Conservation (phyloP, 768 basidiomycete genomes). For the Fistulinella prunicolor region DNA sequence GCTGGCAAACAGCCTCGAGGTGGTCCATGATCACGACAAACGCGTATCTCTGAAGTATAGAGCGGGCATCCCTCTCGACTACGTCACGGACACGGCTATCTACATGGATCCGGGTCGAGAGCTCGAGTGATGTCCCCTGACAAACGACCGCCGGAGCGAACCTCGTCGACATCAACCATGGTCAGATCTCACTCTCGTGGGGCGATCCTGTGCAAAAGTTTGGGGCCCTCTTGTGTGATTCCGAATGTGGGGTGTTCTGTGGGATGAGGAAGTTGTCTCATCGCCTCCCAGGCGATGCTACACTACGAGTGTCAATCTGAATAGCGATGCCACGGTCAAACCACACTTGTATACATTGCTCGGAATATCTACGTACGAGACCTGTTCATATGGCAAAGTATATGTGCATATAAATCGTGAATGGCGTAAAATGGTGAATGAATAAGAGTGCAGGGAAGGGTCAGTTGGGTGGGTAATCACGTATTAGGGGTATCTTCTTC, state of each 20-base stretch:
- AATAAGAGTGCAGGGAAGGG: conserved; percentile 13
- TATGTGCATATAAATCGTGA: conserved; percentile 31
- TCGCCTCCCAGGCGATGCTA: too few species aligned
- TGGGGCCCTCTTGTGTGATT: conserved; percentile 7
- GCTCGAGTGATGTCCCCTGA: conserved; percentile 6
- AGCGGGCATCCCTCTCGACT: conserved; percentile 20
- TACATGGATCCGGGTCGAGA: conserved; percentile 10
- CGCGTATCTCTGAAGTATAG: conserved; percentile 22
- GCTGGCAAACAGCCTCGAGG: conserved; percentile 32
- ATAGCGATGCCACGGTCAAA: conserved; percentile 13
- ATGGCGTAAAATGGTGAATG: conserved; percentile 22
- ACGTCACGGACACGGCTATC: conserved; percentile 28
- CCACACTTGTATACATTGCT: conserved; percentile 13
- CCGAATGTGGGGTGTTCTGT: conserved; percentile 30
- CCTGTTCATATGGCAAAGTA: conserved; percentile 13
- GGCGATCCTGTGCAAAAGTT: too few species aligned
- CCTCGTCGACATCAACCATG: conserved; percentile 10
- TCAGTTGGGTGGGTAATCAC: conserved; percentile 28
- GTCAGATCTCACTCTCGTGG: not conserved
- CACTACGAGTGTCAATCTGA: too few species aligned
- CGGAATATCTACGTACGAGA: conserved; percentile 8
- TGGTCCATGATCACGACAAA: conserved; percentile 35
- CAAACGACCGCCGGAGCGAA: conserved; percentile 11
- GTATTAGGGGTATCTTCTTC: conserved; percentile 34
- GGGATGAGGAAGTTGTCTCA: conserved; percentile 13